These are phyloP conservation scores for Sinapis alba DNA, from an alignment of 441 rosid genomes.

Conservation along the genomic window DNA sequence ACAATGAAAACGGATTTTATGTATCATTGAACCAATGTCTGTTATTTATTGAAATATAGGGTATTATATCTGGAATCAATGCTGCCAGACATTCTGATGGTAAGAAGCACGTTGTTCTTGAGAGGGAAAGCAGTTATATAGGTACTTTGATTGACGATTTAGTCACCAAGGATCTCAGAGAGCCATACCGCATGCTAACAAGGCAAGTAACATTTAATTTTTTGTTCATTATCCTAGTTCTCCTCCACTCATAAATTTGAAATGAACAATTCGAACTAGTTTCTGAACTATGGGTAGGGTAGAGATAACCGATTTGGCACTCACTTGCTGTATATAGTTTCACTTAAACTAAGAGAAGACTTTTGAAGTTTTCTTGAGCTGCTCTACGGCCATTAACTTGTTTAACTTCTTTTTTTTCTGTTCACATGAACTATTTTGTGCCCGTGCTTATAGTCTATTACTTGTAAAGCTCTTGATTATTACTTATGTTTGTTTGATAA, in stretches of 20 bases:
- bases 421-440: slow-evolving; percentile 5
- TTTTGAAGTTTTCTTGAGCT: neutral
- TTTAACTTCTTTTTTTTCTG: neutral
- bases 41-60: slow-evolving; percentile 48
- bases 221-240: slow-evolving; percentile 3
- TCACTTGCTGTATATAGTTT: slow-evolving; percentile 6
- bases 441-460: neutral
- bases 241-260: neutral
- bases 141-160: slow-evolving; percentile 97
- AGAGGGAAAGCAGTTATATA: slow-evolving; percentile 94
- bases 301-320: neutral
- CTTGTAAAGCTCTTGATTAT: neutral
- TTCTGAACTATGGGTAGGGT: neutral
- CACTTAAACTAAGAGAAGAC: neutral
- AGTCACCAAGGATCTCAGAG: slow-evolving; percentile 95
- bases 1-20: slow-evolving; percentile 1
- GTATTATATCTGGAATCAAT: slow-evolving; percentile 92
- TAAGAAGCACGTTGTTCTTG: slow-evolving; percentile 83
- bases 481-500: slow-evolving; percentile 11
- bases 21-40: neutral
- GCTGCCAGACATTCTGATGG: slow-evolving; percentile 92
- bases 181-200: slow-evolving; percentile 96
- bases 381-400: neutral
- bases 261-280: neutral
- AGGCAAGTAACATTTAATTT: slow-evolving; percentile 53